Conservation (phyloP, 1,284 basidiomycete species). For the Thelephora terrestris region DNA sequence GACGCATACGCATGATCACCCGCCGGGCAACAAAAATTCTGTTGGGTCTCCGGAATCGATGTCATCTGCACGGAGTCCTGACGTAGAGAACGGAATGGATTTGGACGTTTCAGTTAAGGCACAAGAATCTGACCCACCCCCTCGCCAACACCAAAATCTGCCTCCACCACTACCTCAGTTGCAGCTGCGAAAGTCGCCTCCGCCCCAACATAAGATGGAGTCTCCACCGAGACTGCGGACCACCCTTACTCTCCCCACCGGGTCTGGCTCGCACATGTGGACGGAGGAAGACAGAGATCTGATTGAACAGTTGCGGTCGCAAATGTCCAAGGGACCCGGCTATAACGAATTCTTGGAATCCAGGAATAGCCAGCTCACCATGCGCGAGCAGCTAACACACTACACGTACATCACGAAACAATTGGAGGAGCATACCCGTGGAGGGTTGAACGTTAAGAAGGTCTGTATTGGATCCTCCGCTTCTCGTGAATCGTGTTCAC, state of each 20-base stretch:
- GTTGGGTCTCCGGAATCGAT: background rate
- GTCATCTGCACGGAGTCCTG: too few species aligned
- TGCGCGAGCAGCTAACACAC: conserved; percentile 18
- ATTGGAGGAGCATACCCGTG: conserved; percentile 15
- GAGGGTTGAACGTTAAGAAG: conserved; percentile 14
- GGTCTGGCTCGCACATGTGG: conserved; percentile 4
- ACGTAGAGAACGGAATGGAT: too few species aligned
- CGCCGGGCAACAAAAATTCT: background rate
- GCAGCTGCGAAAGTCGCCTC: background rate
- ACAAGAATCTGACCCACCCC: background rate
- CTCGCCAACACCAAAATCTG: background rate
- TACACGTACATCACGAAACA: conserved; percentile 21
- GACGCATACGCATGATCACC: background rate
- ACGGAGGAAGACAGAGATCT: conserved; percentile 14
- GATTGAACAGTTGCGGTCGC: conserved; percentile 13
- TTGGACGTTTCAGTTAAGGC: background rate
- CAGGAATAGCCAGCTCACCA: conserved; percentile 12
- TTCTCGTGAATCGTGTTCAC: background rate
- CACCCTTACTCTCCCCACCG: background rate
- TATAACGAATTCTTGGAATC: conserved; percentile 18
- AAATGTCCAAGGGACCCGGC: conserved; percentile 14
- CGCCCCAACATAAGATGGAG: background rate
- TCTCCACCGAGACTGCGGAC: background rate
- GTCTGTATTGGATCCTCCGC: conserved; percentile 11
- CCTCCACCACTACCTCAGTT: background rate